Conservation (phyloP, 176 grass and related monocot genomes). For the Carex littledalei region DNA sequence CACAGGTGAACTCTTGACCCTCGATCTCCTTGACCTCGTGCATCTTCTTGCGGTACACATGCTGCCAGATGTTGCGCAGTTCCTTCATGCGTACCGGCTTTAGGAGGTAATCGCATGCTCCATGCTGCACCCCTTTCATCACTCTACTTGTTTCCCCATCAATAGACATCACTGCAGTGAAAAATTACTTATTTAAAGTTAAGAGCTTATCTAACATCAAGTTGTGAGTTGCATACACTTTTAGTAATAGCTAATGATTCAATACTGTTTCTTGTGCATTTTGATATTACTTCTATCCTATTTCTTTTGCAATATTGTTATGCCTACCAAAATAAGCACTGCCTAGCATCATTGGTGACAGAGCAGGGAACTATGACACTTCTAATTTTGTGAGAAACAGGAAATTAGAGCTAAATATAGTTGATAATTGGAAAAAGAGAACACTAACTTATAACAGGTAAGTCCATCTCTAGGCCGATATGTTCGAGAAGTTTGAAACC, state of each 20-base stretch:
- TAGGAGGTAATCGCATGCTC: slow-evolving; percentile 95
- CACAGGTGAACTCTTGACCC: slow-evolving; percentile 48
- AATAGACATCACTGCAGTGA: slow-evolving; percentile 95
- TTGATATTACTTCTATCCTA: slow-evolving; percentile 19
- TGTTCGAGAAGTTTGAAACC: slow-evolving; percentile 98
- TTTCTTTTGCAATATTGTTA: neutral
- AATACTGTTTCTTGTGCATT: neutral
- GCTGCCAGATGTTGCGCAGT: slow-evolving; percentile 96
- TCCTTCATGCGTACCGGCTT: slow-evolving; percentile 99
- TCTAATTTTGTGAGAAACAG: neutral
- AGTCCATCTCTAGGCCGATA: slow-evolving; percentile 97
- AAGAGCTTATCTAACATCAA: neutral
- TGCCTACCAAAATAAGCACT: slow-evolving; percentile 14
- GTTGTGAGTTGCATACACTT: neutral
- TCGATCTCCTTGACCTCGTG: slow-evolving; percentile 90
- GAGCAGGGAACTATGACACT: neutral
- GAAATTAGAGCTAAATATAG: neutral
- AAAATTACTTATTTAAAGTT: slow-evolving; percentile 20
- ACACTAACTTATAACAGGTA: slow-evolving; percentile 95
- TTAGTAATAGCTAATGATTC: neutral
- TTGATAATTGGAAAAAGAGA: neutral
- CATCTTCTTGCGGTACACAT: slow-evolving; percentile 96
- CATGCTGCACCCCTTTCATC: slow-evolving; percentile 99
- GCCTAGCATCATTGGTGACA: neutral
- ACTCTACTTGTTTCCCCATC: slow-evolving; percentile 97